A percentile compares a stretch with the other conserved stretches of the same genome.
Evolutionary conservation across 257 asterid genomes (phyloP).

Genomic region (Echites panduratus): DNA sequence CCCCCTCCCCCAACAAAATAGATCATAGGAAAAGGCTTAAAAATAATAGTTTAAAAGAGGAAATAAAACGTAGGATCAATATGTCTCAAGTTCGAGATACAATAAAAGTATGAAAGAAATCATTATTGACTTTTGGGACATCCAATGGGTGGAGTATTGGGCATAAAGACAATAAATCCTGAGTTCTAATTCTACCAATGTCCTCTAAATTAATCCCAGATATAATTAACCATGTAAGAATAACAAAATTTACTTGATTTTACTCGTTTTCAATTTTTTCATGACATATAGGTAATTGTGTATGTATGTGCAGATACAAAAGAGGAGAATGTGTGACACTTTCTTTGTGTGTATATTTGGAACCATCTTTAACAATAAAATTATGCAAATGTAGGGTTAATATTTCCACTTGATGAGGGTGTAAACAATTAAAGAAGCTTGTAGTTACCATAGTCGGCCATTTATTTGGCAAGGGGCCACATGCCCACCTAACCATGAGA

Average conservation of each 20-base stretch:
- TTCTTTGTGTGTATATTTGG: background rate
- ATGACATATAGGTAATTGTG: too few relatives aligned
- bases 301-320: background rate
- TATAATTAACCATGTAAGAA: too few relatives aligned
- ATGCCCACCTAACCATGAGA: conserved; percentile 40
- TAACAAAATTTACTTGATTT: too few relatives aligned
- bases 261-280: too few relatives aligned
- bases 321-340: background rate
- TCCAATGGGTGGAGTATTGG: too few relatives aligned
- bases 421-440: background rate
- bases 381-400: background rate
- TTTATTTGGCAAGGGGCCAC: conserved; percentile 38
- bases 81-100: too few relatives aligned
- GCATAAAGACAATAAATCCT: too few relatives aligned
- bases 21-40: background rate
- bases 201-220: too few relatives aligned
- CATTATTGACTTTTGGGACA: too few relatives aligned
- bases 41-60: background rate
- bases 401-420: background rate
- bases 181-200: too few relatives aligned
- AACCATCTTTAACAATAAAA: background rate
- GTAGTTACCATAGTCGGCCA: conserved; percentile 28
- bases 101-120: too few relatives aligned
- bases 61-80: too few relatives aligned
- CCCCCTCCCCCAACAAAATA: background rate